Base-by-base conservation (phyloP, 2,329 filamentous ascomycete species). In the Epichloe brachyelytri region DNA sequence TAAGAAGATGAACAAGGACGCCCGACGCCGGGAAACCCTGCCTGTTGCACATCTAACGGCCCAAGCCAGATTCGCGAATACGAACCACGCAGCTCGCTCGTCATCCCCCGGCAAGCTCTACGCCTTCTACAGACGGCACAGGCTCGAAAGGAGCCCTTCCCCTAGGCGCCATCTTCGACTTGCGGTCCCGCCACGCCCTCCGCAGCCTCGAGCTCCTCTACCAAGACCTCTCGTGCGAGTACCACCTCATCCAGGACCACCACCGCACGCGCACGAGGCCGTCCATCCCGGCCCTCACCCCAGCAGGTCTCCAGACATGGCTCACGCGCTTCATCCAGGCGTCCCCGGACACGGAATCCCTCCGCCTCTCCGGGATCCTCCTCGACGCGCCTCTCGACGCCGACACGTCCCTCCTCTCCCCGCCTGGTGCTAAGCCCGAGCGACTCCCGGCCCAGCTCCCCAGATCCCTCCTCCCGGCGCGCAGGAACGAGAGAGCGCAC, bases 381-480 rank as follows among this genome's bases (percentile, higher is more conserved):
- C 65, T 80, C 3, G 76, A 83, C 43, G 79, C 90, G 65, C 85
- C 87, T 0, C 85, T 94, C 58, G 67, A 74, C 33, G 68, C 69
- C 4, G 51, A 53, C 51, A 12, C 22, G n/a, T 8, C 38, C 17
- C 74, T 30, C 17, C 74, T 30, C 17, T 43, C 26, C 10, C 7
- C 5, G 7, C 12, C 80, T 0, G 75, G 82, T 43, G 77, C 84
- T 46, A 78, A 75, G 55, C 80, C 77, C 11, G 86, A 90, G 64
- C 74, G 85, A 2, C 83, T 94, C 50, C 89, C 88, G 0, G 88
- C 87, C 56, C 83, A 89, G 58, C 74, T 95, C 3, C 83, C 86
- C 1, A 75, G 88, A 40, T 76, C 84, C 48, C 72, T 93, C 3
- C 78, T 95, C 39, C 88, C 88, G 0, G 69, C 71, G 0, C 64